A percentile compares a stretch with the other conserved stretches of the same genome.
These are phyloP conservation scores for Amanita jacksonii DNA, from an alignment of 768 basidiomycete genomes.

Conservation along the genomic window DNA sequence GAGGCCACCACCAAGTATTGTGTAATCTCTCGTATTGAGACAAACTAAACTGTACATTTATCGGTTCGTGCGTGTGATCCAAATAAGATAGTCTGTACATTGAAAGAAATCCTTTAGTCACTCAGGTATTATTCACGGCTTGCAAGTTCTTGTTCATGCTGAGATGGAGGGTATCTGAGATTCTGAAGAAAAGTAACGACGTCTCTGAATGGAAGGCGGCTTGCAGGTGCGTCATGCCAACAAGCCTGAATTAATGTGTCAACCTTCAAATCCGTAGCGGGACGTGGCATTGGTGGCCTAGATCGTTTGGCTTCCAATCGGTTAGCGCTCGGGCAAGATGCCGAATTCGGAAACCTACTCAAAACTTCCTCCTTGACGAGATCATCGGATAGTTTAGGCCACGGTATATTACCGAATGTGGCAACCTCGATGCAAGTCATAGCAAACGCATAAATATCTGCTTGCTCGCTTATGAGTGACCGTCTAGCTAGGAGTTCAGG, in stretches of 20 bases:
- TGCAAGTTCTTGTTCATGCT: too few relatives aligned
- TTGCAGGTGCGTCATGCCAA: conserved; percentile 44
- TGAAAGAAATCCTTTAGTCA: too few relatives aligned
- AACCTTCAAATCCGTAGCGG: conserved; percentile 23
- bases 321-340: neutral
- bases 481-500: conserved; percentile 34
- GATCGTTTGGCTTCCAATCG: conserved; percentile 33
- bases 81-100: too few relatives aligned
- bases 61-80: too few relatives aligned
- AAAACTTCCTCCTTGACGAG: conserved; percentile 42
- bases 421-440: conserved; percentile 59
- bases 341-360: conserved; percentile 25
- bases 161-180: conserved; percentile 21
- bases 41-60: too few relatives aligned
- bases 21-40: too few relatives aligned
- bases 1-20: too few relatives aligned
- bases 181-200: conserved; percentile 37
- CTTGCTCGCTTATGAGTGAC: conserved; percentile 40
- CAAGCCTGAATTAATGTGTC: conserved; percentile 37
- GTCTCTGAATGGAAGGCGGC: conserved; percentile 43
- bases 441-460: conserved; percentile 64
- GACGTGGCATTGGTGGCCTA: conserved; percentile 40
- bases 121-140: too few relatives aligned
- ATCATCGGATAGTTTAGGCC: conserved; percentile 41
- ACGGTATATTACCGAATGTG: conserved; percentile 52